Evolutionary conservation across 2,329 filamentous ascomycete species (phyloP).

Genomic region (Penicillium sp.): DNA sequence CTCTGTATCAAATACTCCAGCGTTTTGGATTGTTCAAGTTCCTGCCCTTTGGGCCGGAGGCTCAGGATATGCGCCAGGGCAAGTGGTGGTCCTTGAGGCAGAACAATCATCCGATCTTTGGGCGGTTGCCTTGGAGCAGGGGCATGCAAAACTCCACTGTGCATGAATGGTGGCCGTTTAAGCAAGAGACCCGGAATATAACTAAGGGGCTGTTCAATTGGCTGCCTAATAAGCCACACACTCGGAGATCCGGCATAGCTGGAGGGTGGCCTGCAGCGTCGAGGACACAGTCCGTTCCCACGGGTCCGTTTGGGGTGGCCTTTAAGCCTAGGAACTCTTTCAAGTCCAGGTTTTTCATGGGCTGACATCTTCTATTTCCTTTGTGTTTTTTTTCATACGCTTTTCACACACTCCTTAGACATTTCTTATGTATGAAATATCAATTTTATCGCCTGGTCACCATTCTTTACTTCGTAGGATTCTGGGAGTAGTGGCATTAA

Average conservation of each 20-base stretch:
- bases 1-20: background rate
- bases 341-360: background rate
- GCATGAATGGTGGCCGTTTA: background rate
- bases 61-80: background rate
- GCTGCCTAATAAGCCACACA: no score
- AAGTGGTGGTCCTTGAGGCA: background rate
- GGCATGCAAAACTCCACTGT: background rate
- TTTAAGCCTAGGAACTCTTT: background rate
- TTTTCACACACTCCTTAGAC: no score
- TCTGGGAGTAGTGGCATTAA: no score
- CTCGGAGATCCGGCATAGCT: background rate
- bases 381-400: no score
- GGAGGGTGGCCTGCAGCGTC: background rate
- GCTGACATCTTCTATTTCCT: background rate
- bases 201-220: background rate
- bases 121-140: background rate
- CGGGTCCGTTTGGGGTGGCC: background rate
- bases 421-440: no score
- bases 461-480: no score
- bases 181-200: no score
- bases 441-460: no score
- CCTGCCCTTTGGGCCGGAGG: background rate
- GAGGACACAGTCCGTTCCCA: background rate
- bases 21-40: background rate
- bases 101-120: background rate